A percentile compares a stretch with the other conserved stretches of the same genome.
phyloP scores from a whole-genome alignment of 352 stramenopile genomes.

The Globisporangium barbulae region DNA sequence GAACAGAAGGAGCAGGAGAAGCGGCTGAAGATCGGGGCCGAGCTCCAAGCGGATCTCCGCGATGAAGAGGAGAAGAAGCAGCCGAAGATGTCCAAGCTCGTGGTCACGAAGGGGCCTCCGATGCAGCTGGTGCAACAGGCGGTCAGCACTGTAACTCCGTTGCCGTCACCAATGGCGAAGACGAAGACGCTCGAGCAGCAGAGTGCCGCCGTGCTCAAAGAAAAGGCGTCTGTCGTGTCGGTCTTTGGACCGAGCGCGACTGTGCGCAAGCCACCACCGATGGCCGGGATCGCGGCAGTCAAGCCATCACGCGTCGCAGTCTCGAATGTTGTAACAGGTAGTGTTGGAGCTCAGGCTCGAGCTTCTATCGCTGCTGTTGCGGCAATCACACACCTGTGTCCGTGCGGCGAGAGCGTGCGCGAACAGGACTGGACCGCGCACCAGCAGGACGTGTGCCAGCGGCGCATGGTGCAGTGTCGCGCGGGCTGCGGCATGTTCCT shows the following conservation, averaged over 20 bases:
- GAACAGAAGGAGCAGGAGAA: constrained; percentile 15
- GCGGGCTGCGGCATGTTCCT: constrained; percentile 48
- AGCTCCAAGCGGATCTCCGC: constrained; percentile 18
- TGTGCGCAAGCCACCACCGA: constrained; percentile 12
- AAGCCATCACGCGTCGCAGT: not conserved
- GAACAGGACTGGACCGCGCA: constrained; percentile 31
- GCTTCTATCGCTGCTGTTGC: not conserved
- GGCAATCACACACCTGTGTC: constrained; percentile 25
- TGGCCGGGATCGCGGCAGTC: not conserved
- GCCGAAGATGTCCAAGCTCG: constrained; percentile 32
- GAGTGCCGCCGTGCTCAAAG: constrained; percentile 26
- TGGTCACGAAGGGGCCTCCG: constrained; percentile 43
- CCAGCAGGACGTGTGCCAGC: constrained; percentile 28
- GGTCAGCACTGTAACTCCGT: not conserved
- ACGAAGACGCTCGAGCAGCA: constrained; percentile 18
- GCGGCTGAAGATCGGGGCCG: constrained; percentile 17
- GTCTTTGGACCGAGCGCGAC: constrained; percentile 20
- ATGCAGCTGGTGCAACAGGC: constrained; percentile 24
- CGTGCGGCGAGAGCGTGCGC: constrained; percentile 36
- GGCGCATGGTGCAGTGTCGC: constrained; percentile 46
- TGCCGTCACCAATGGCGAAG: not conserved
- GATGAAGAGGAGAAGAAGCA: not conserved
- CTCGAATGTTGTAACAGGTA: not conserved
- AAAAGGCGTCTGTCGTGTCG: constrained; percentile 14
- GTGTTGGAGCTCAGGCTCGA: not conserved